These are phyloP conservation scores for Pelargonium australe DNA, from an alignment of 441 rosid species.

Conservation along the genomic window DNA sequence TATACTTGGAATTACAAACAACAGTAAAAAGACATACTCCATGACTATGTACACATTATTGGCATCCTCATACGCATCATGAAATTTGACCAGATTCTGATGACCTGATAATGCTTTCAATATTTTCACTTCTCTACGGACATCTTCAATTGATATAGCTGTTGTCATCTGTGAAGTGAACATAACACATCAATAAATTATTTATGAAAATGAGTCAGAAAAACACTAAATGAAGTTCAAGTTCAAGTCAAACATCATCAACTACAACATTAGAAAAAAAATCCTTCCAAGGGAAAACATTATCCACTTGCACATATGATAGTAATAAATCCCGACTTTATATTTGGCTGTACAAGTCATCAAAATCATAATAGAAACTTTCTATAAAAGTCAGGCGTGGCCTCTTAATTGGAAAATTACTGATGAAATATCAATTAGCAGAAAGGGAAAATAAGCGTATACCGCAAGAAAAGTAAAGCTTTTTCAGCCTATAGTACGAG, in stretches of 20 bases:
- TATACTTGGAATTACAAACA: constrained; percentile 19
- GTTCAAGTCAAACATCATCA: not conserved
- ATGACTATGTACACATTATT: constrained; percentile 91
- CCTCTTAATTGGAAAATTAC: not conserved
- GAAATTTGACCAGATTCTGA: constrained; percentile 64
- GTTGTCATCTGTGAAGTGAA: constrained; percentile 77
- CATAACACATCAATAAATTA: constrained; percentile 11
- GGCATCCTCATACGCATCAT: constrained; percentile 89
- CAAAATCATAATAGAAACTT: no score
- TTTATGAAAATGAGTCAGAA: not conserved
- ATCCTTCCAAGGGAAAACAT: not conserved
- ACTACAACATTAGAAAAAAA: not conserved
- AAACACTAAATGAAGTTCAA: not conserved
- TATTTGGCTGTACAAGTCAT: no score
- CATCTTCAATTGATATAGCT: constrained; percentile 88
- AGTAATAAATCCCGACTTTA: no score
- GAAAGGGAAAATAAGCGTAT: not conserved
- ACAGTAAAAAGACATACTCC: constrained; percentile 69
- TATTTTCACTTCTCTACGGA: constrained; percentile 88
- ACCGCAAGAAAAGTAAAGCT: not conserved
- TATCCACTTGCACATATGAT: not conserved
- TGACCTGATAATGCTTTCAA: constrained; percentile 85
- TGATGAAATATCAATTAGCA: not conserved
- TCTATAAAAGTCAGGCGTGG: no score
- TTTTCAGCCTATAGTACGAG: no score